Conservation (phyloP, 2,329 filamentous ascomycete genomes). For the Chalaropsis thielavioides region DNA sequence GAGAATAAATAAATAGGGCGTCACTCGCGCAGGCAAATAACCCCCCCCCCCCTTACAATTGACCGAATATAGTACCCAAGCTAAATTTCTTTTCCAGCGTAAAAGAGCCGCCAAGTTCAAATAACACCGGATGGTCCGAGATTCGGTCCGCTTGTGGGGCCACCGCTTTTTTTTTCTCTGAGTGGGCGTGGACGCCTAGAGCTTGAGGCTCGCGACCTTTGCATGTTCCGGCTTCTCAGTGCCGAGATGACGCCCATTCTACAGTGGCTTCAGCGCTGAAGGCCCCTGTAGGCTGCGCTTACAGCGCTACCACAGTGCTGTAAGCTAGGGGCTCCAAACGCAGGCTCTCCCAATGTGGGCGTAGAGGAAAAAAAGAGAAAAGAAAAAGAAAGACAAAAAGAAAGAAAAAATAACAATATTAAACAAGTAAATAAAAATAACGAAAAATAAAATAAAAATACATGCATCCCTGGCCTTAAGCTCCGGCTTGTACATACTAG, state of each 20-base stretch:
- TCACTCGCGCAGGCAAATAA: not conserved
- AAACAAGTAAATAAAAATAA: too few relatives aligned
- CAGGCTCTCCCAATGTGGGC: too few relatives aligned
- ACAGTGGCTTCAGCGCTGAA: not conserved
- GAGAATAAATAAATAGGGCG: not conserved
- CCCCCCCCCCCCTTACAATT: not conserved
- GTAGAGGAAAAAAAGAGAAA: too few relatives aligned
- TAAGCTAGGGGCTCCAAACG: too few relatives aligned
- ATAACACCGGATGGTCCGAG: slow-evolving; percentile 16
- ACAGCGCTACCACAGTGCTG: not conserved
- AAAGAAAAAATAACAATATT: too few relatives aligned
- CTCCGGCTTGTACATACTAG: not conserved
- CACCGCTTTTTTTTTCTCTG: not conserved
- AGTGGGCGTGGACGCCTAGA: not conserved
- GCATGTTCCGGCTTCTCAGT: not conserved
- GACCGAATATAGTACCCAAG: not conserved
- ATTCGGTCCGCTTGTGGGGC: slow-evolving; percentile 17
- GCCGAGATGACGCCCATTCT: not conserved
- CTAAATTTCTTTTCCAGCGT: not conserved
- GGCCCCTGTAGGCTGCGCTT: too few relatives aligned
- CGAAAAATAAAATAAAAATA: too few relatives aligned
- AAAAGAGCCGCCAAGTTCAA: slow-evolving; percentile 2
- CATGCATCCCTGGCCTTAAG: too few relatives aligned
- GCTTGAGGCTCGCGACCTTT: not conserved
- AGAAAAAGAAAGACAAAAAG: too few relatives aligned